Evolutionary conservation across 306 rosid species (phyloP), one percentile per base, ranked within the genome.

Genomic region (Dalbergia oliveri): DNA sequence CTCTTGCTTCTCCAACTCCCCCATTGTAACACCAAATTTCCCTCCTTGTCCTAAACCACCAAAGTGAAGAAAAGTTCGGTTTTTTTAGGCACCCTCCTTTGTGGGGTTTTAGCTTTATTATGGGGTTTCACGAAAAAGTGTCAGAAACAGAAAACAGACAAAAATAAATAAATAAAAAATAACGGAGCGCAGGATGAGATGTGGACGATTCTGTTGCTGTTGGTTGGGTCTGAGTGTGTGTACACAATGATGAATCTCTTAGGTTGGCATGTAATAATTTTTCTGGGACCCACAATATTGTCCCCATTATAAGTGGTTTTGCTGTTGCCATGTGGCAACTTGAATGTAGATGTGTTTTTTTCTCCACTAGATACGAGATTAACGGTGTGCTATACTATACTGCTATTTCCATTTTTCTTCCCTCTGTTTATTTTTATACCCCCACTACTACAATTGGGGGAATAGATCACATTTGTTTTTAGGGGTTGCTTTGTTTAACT

Each of bases 1-100:
- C 84, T 89, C 88, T 49, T 84, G 89, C 86, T 83, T 89, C 90
- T 88, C 97, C 86, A 83, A 87, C 81, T 88, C 98, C 82, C 83
- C 91, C 97, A 92, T 67, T 67, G 4, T 57, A 11, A 15, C n/a
- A 11, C 14, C 45, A 69, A 68, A 15, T 18, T 44, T 18, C 54
- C 8, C 14, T 26, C 6, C 34, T 69, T 9, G 19, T 16, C 18
- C 13, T 16, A 16, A 33, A 23, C 19, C 44, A 70, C 11, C 56
- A 44, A 62, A n/a, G 16, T 44, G 50, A 8, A 44, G 41, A 23
- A 66, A 81, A 74, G 3, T 75, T 13, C 6, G 11, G n/a, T 31
- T 59, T 49, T 67, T 65, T 14, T 26, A 39, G 15, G 34, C 44
- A 63, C 43, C 62, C 16, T 65, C 62, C 43, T 66, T 66, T 7